phyloP scores from a whole-genome alignment of 345 rosid genomes.

The Tarenaya hassleriana region DNA sequence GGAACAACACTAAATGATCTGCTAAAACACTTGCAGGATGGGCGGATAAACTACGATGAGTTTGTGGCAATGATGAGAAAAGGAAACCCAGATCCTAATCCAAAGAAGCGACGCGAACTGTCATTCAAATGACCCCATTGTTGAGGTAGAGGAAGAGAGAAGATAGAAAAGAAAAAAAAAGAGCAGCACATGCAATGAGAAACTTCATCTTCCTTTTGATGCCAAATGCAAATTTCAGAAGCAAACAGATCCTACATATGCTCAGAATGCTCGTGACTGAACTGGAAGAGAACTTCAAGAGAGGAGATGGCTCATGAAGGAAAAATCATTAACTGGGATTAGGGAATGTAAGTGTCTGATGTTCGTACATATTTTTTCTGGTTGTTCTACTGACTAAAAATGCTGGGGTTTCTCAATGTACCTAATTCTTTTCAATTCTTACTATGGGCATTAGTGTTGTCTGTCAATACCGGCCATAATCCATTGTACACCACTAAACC shows the following conservation, averaged over 20 bases:
- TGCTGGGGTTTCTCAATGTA: conserved; percentile 27
- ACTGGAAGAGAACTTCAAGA: conserved; percentile 19
- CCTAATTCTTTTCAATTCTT: conserved; percentile 12
- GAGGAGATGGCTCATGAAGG: conserved; percentile 25
- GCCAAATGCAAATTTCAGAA: conserved; percentile 17
- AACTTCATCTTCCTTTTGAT: conserved; percentile 24
- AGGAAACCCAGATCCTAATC: conserved; percentile 77
- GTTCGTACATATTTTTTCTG: conserved; percentile 23
- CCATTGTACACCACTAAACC: background rate
- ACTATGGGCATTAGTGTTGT: conserved; percentile 22
- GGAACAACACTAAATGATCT: no score
- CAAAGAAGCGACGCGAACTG: conserved; percentile 80
- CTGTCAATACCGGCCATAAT: conserved; percentile 12
- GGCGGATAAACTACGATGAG: conserved; percentile 85
- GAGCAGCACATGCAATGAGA: conserved; percentile 15
- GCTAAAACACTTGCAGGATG: conserved; percentile 47
- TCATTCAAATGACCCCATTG: conserved; percentile 24
- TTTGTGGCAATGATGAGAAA: conserved; percentile 97
- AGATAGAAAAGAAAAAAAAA: conserved; percentile 15
- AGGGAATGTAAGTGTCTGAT: conserved; percentile 25
- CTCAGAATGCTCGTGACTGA: conserved; percentile 11
- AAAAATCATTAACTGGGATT: background rate
- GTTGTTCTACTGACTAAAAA: conserved; percentile 19
- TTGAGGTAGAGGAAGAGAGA: conserved; percentile 25
- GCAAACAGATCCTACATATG: conserved; percentile 6